Evolutionary conservation across 805 yeast genomes (phyloP).

Genomic region (Starmerella tilneyi): DNA sequence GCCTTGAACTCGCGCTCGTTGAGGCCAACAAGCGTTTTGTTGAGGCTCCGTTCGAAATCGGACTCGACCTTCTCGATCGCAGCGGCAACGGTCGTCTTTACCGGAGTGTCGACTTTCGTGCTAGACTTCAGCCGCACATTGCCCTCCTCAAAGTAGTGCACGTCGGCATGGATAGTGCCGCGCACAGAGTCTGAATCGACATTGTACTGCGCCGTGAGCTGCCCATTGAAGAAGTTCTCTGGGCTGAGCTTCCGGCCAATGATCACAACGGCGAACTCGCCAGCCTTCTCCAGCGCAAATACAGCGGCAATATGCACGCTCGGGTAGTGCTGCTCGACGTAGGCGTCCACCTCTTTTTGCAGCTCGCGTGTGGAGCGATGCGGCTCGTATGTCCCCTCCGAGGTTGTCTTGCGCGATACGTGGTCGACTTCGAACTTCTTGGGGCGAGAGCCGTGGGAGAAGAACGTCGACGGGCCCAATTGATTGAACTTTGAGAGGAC

Average conservation of each 20-base stretch:
- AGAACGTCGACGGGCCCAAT: slow-evolving; percentile 24
- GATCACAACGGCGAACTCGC: slow-evolving; percentile 40
- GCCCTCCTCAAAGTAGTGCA: slow-evolving; percentile 94
- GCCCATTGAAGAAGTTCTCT: slow-evolving; percentile 77
- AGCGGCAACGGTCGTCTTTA: slow-evolving; percentile 25
- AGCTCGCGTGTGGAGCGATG: slow-evolving; percentile 11
- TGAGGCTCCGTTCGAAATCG: slow-evolving; percentile 47
- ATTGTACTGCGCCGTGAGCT: slow-evolving; percentile 65
- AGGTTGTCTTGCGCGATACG: slow-evolving; percentile 19
- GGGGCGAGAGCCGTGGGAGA: slow-evolving; percentile 24
- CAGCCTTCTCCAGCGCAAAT: slow-evolving; percentile 30
- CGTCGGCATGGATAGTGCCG: slow-evolving; percentile 57
- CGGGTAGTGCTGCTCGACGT: slow-evolving; percentile 55
- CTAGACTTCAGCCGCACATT: slow-evolving; percentile 65
- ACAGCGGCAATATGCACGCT: slow-evolving; percentile 35
- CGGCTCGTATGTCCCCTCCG: slow-evolving; percentile 15
- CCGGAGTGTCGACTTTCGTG: slow-evolving; percentile 26
- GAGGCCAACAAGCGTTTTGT: slow-evolving; percentile 54
- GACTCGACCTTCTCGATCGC: slow-evolving; percentile 46
- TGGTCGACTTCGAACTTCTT: slow-evolving; percentile 28
- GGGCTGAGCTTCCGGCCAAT: slow-evolving; percentile 65
- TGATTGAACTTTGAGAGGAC: slow-evolving; percentile 23
- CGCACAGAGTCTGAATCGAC: slow-evolving; percentile 33
- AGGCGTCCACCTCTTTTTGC: slow-evolving; percentile 35
- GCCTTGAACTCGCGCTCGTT: slow-evolving; percentile 75